phyloP scores from a whole-genome alignment of 176 grass and related monocot genomes.

The Pontederia crassipes region DNA sequence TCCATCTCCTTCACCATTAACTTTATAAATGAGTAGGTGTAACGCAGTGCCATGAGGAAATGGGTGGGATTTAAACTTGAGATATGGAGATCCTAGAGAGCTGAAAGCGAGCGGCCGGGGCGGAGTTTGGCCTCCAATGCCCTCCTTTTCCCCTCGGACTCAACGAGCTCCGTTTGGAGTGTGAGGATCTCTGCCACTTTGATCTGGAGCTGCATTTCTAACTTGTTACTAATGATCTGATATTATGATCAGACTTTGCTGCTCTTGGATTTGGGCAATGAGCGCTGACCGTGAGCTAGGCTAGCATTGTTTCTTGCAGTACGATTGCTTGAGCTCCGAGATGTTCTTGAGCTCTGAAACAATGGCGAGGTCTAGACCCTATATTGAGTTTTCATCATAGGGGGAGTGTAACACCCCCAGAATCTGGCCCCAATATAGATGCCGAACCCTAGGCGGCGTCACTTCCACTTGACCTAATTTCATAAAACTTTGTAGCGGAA shows the following conservation, averaged over 20 bases:
- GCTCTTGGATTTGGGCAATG: slow-evolving; percentile 64
- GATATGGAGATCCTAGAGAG: slow-evolving; percentile 63
- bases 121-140: slow-evolving; percentile 49
- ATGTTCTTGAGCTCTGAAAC: slow-evolving; percentile 69
- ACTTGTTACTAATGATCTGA: slow-evolving; percentile 75
- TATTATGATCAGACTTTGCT: slow-evolving; percentile 76
- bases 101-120: slow-evolving; percentile 58
- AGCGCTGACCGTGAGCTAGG: slow-evolving; percentile 33
- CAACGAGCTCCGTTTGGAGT: slow-evolving; percentile 19
- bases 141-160: slow-evolving; percentile 37
- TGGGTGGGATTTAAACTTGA: slow-evolving; percentile 85
- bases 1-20: slow-evolving; percentile 62
- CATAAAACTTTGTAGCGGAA: too few species aligned
- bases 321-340: slow-evolving; percentile 66
- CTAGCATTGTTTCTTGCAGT: slow-evolving; percentile 44
- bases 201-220: slow-evolving; percentile 38
- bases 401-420: too few species aligned
- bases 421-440: too few species aligned
- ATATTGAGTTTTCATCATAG: slow-evolving; percentile 63
- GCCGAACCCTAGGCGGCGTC: too few species aligned
- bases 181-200: slow-evolving; percentile 37
- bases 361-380: slow-evolving; percentile 47
- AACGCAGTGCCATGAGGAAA: slow-evolving; percentile 67
- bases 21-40: slow-evolving; percentile 59
- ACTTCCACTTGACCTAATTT: too few species aligned